These are phyloP conservation scores for Rhytidiadelphus loreus DNA, from an alignment of 225 moss, liverwort and hornwort genomes.

Conservation along the genomic window DNA sequence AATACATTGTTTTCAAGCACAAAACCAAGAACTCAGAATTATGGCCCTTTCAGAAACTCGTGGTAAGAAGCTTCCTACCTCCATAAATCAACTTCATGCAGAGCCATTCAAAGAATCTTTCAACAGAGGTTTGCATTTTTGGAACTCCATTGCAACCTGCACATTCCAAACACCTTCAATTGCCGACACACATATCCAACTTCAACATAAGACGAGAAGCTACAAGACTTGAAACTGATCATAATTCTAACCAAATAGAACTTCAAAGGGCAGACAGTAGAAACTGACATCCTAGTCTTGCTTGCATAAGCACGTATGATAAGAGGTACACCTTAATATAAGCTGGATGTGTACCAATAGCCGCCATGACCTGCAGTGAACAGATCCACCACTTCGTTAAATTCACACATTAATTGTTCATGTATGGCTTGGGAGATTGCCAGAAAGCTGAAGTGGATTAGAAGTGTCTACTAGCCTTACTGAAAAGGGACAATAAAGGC, in stretches of 20 bases:
- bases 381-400: not conserved
- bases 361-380: slow-evolving; percentile 55
- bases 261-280: not conserved
- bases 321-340: slow-evolving; percentile 36
- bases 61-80: not conserved
- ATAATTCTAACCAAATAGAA: not conserved
- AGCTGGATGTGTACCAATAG: slow-evolving; percentile 65
- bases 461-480: not conserved
- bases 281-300: not conserved
- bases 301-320: not conserved
- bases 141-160: slow-evolving; percentile 55
- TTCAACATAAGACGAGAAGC: not conserved
- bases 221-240: not conserved
- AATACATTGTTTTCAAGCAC: not conserved
- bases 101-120: slow-evolving; percentile 28
- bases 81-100: not conserved
- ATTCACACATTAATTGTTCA: not conserved
- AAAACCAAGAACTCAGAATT: not conserved
- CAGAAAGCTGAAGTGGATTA: not conserved
- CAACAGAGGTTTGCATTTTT: slow-evolving; percentile 28
- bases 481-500: not conserved
- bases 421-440: not conserved
- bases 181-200: not conserved
- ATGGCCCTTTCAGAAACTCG: not conserved
- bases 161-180: not conserved